Conservation (phyloP, 2,329 filamentous ascomycete genomes). For the Talaromyces sp. region DNA sequence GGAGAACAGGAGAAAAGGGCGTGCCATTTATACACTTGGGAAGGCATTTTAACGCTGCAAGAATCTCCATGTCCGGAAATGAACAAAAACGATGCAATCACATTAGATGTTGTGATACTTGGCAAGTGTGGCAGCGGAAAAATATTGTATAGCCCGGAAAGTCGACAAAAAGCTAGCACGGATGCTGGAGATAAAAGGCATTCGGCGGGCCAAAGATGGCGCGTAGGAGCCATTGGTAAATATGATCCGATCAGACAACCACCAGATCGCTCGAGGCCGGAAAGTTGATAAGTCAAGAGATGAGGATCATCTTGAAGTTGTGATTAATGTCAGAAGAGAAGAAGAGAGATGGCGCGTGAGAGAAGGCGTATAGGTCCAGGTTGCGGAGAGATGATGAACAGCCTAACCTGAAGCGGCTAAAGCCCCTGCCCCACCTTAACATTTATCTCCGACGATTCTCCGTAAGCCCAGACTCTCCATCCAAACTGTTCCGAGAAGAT, state of each 20-base stretch:
- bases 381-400: not conserved
- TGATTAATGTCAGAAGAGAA: not conserved
- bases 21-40: not conserved
- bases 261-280: not conserved
- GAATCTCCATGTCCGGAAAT: not conserved
- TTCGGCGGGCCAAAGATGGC: not conserved
- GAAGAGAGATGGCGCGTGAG: not conserved
- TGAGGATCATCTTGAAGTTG: not conserved
- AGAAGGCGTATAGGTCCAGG: no score
- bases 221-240: not conserved
- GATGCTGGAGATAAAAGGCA: not conserved
- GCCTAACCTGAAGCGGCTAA: not conserved
- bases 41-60: not conserved
- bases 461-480: not conserved
- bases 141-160: not conserved
- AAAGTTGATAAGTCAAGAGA: not conserved
- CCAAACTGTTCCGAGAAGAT: not conserved
- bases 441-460: not conserved
- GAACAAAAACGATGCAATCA: not conserved
- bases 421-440: not conserved
- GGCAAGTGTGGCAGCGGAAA: not conserved
- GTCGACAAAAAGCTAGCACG: not conserved
- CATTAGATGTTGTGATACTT: not conserved
- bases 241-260: not conserved
- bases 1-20: not conserved